Conservation (phyloP, 768 basidiomycete species). For the Pisolithus orientalis region DNA sequence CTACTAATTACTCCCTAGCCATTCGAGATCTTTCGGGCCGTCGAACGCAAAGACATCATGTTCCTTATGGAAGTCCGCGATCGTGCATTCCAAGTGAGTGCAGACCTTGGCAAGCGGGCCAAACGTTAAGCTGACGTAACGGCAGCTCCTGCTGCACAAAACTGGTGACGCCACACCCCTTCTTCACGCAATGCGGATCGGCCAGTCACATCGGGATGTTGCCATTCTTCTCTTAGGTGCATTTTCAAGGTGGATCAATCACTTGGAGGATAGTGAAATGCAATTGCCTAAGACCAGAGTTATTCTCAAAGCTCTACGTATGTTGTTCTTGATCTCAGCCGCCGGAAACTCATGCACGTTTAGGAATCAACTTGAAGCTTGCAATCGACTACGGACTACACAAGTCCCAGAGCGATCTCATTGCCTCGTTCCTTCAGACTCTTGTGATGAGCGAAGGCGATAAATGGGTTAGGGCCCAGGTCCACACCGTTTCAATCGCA, state of each 20-base stretch:
- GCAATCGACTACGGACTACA: slow-evolving; percentile 87
- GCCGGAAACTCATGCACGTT: slow-evolving; percentile 61
- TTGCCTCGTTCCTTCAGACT: slow-evolving; percentile 90
- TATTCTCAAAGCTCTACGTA: slow-evolving; percentile 75
- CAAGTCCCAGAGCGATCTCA: slow-evolving; percentile 74
- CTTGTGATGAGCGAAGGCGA: slow-evolving; percentile 96
- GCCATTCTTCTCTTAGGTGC: slow-evolving; percentile 86
- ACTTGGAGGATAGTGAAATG: slow-evolving; percentile 78
- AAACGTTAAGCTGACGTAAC: background rate
- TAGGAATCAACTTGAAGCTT: slow-evolving; percentile 80
- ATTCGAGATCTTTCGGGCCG: slow-evolving; percentile 71
- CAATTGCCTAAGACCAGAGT: slow-evolving; percentile 58
- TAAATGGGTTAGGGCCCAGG: slow-evolving; percentile 74
- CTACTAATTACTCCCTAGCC: slow-evolving; percentile 27
- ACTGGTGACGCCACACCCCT: slow-evolving; percentile 84
- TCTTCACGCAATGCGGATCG: slow-evolving; percentile 84
- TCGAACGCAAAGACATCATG: slow-evolving; percentile 79
- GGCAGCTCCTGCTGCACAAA: slow-evolving; percentile 72
- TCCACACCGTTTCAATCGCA: slow-evolving; percentile 61
- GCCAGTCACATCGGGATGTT: slow-evolving; percentile 69
- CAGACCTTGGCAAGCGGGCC: background rate
- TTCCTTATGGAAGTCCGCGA: slow-evolving; percentile 82
- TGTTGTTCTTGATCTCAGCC: slow-evolving; percentile 61
- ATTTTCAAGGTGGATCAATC: slow-evolving; percentile 87
- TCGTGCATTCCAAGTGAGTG: slow-evolving; percentile 67